Evolutionary conservation across 371 early-diverging fungal genomes (phyloP).

Genomic region (Dinochytrium kinnereticum): DNA sequence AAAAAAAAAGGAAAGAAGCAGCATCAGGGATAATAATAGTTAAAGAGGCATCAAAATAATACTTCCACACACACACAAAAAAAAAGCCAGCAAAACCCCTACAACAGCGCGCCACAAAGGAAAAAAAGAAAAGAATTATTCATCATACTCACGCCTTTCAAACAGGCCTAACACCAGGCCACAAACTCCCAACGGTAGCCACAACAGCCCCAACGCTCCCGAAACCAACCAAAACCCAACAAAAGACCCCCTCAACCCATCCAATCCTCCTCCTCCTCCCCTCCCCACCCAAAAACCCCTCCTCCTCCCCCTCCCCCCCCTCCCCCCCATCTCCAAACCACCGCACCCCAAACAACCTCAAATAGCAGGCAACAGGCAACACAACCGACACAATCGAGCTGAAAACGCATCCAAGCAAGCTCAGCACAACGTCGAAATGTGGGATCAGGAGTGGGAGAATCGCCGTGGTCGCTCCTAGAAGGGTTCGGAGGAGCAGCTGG

Average conservation of each 20-base stretch:
- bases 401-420: constrained; percentile 18
- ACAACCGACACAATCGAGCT: constrained; percentile 13
- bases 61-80: not conserved
- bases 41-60: not conserved
- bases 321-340: not conserved
- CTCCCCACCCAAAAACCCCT: not conserved
- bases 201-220: constrained; percentile 12
- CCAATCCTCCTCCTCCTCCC: constrained; percentile 3
- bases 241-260: constrained; percentile 10
- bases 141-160: not conserved
- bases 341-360: constrained; percentile 22
- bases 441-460: constrained; percentile 14
- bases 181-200: constrained; percentile 13
- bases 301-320: not conserved
- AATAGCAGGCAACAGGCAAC: constrained; percentile 19
- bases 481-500: constrained; percentile 20
- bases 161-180: constrained; percentile 17
- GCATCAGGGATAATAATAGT: too few relatives aligned
- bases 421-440: constrained; percentile 24
- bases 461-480: constrained; percentile 6
- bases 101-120: not conserved
- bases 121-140: not conserved
- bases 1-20: too few relatives aligned
- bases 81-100: not conserved
- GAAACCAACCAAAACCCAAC: constrained; percentile 10